Conservation (phyloP, 352 stramenopile species). For the Pythium dissimile region DNA sequence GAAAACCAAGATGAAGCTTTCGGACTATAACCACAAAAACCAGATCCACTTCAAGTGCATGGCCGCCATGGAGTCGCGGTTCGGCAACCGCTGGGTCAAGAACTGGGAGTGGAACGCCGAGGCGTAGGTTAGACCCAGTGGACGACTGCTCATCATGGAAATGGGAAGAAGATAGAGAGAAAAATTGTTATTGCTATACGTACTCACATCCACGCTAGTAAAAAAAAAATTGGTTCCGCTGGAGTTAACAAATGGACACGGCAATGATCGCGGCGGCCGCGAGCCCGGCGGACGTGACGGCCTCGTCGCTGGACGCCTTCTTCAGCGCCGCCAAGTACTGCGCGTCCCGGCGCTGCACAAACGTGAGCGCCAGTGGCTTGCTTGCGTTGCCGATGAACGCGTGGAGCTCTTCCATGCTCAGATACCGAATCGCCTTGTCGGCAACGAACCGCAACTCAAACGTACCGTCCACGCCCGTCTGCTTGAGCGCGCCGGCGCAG, state of each 20-base stretch:
- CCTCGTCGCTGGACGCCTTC: slow-evolving; percentile 19
- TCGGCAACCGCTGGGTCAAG: slow-evolving; percentile 55
- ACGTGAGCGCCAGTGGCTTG: slow-evolving; percentile 62
- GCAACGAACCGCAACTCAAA: slow-evolving; percentile 69
- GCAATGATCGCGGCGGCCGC: slow-evolving; percentile 27
- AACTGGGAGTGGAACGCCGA: slow-evolving; percentile 49
- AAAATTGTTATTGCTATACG: neutral
- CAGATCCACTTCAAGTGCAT: slow-evolving; percentile 84
- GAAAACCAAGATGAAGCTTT: slow-evolving; percentile 64
- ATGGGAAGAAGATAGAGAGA: neutral
- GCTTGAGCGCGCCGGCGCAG: slow-evolving; percentile 36
- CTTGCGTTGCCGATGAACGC: slow-evolving; percentile 43
- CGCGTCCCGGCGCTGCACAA: slow-evolving; percentile 55
- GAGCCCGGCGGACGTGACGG: slow-evolving; percentile 19
- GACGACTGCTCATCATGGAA: no score
- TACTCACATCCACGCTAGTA: neutral
- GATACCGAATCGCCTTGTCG: slow-evolving; percentile 48
- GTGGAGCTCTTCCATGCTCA: slow-evolving; percentile 66
- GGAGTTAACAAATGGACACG: slow-evolving; percentile 14
- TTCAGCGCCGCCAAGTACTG: slow-evolving; percentile 36
- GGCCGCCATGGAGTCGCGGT: slow-evolving; percentile 60
- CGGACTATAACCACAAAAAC: slow-evolving; percentile 77
- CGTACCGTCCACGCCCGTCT: slow-evolving; percentile 44
- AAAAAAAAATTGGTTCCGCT: neutral
- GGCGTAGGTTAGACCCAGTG: no score